Percentiles rank a stretch among this genome's conserved stretches.
Evolutionary conservation across 345 rosid species (phyloP).

Genomic region (Citrus inodora): DNA sequence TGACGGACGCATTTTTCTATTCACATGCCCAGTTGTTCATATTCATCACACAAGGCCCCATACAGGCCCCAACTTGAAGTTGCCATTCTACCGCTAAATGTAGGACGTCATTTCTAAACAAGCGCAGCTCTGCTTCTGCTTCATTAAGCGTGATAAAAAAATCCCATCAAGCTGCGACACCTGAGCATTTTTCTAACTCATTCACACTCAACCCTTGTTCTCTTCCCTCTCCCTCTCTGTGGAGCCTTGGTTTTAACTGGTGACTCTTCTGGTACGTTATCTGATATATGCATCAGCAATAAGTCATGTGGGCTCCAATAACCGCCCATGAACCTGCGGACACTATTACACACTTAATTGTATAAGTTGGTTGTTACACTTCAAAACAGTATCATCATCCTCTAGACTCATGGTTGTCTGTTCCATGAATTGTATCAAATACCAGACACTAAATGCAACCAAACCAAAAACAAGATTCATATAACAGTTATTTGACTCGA

Average conservation of each 20-base stretch:
- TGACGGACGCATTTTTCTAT: not conserved
- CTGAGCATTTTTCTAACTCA: not conserved
- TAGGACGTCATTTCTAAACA: not conserved
- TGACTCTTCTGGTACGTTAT: not conserved
- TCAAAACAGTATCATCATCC: not conserved
- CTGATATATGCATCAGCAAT: conserved; percentile 2
- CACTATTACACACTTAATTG: not conserved
- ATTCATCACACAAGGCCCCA: not conserved
- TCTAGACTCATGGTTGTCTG: too few relatives aligned
- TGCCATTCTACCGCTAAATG: not conserved
- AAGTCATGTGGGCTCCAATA: not conserved
- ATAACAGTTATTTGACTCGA: not conserved
- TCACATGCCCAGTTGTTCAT: conserved; percentile 1
- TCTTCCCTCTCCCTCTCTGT: not conserved
- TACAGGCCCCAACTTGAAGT: not conserved
- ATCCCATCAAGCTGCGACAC: not conserved
- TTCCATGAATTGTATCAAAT: not conserved
- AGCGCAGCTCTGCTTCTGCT: not conserved
- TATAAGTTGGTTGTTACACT: not conserved
- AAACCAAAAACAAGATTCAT: not conserved
- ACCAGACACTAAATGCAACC: not conserved
- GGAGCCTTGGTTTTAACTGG: not conserved
- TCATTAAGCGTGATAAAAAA: not conserved
- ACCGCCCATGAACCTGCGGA: not conserved
- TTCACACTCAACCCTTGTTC: not conserved